Conservation (phyloP, 805 yeast genomes). For the Candida verbasci region DNA sequence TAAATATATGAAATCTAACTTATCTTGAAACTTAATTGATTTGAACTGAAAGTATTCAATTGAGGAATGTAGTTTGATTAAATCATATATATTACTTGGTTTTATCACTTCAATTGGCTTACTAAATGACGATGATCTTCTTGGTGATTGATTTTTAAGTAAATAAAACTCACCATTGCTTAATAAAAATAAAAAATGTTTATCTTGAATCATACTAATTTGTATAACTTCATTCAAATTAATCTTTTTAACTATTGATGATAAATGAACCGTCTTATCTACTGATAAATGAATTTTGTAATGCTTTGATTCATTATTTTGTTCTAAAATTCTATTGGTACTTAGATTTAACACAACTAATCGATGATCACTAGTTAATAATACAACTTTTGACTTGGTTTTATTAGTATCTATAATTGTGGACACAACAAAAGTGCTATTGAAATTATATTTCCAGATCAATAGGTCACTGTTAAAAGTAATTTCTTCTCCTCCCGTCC, state of each 20-base stretch:
- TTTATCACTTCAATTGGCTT: constrained; percentile 8
- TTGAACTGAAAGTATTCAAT: constrained; percentile 32
- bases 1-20: constrained; percentile 19
- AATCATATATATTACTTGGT: constrained; percentile 30
- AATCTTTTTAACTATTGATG: constrained; percentile 25
- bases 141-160: constrained; percentile 25
- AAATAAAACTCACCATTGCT: constrained; percentile 36
- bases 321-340: constrained; percentile 6
- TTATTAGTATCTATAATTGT: constrained; percentile 9
- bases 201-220: constrained; percentile 21
- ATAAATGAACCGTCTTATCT: constrained; percentile 29
- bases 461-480: constrained; percentile 36
- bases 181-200: constrained; percentile 33
- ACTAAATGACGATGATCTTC: not conserved
- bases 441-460: constrained; percentile 35
- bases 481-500: constrained; percentile 25
- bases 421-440: constrained; percentile 17
- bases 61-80: constrained; percentile 23
- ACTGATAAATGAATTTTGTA: constrained; percentile 27
- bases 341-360: constrained; percentile 22
- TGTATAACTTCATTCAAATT: constrained; percentile 18
- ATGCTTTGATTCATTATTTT: constrained; percentile 8
- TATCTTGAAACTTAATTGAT: constrained; percentile 13
- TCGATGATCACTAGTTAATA: constrained; percentile 27
- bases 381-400: constrained; percentile 13